phyloP scores from a whole-genome alignment of 1,139 yeast species.

The Pichia sp. region DNA sequence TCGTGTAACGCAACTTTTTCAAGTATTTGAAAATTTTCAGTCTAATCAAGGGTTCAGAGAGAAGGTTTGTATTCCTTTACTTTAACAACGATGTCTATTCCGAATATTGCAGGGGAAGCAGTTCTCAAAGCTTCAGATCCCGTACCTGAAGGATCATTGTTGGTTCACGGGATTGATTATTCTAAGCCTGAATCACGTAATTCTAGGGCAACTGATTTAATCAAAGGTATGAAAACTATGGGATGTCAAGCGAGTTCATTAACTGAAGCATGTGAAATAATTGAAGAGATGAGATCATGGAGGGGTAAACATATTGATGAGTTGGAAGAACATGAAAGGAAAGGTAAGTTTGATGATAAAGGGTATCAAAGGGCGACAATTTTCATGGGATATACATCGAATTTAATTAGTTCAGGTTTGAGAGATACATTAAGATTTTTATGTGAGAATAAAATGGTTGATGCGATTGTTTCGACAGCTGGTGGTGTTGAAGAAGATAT shows the following conservation, averaged over 20 bases:
- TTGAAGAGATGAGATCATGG: conserved; percentile 88
- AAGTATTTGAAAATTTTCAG: too few species aligned
- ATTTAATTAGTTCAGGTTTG: conserved; percentile 87
- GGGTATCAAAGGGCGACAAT: conserved; percentile 84
- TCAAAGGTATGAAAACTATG: conserved; percentile 82
- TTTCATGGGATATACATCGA: conserved; percentile 95
- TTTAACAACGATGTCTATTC: conserved; percentile 30
- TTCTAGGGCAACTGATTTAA: conserved; percentile 70
- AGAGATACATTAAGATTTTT: conserved; percentile 84
- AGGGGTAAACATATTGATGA: conserved; percentile 67
- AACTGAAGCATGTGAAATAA: conserved; percentile 82
- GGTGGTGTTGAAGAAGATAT: conserved; percentile 98
- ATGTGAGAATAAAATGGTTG: conserved; percentile 89
- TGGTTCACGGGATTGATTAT: conserved; percentile 85
- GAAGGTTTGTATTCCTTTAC: too few species aligned
- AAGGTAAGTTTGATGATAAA: conserved; percentile 71
- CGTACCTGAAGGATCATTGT: conserved; percentile 69
- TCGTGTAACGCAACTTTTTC: too few species aligned
- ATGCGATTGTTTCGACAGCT: conserved; percentile 91
- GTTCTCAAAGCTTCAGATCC: conserved; percentile 83
- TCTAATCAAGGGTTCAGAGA: too few species aligned
- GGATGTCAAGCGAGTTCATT: conserved; percentile 96
- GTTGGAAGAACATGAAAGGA: conserved; percentile 59
- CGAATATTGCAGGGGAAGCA: conserved; percentile 74
- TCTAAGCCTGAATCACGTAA: conserved; percentile 55